Base-by-base conservation (phyloP, 139 green algal genomes). In the Chlorella sp. region DNA sequence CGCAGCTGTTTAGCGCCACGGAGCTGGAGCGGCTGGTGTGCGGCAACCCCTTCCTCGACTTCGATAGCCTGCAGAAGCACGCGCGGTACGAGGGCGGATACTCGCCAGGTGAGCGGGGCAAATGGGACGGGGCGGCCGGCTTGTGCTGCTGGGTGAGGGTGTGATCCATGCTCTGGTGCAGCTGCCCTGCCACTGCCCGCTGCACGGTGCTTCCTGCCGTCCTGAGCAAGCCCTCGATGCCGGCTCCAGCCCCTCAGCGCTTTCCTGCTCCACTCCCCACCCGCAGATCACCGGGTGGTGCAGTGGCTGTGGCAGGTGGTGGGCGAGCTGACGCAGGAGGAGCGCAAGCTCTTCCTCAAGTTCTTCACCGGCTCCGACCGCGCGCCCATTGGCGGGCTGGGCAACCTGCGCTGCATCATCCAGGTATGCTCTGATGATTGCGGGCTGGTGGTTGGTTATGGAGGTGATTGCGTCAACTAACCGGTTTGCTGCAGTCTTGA, bases 61-160 rank as follows among this genome's bases (percentile, higher is more conserved):
- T 98, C 88, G 93, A 90, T 0, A 95, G 94, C 7, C 90, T 98
- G 44, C 87, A 95, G 71, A 88, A 87, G 67, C 91, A 92, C 21
- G 91, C 96, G 18, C 94, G 94, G 72, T 98, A 98, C 85, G 96
- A 98, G 28, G 96, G 95, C 18, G 95, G 95, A 26, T 98, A 94
- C 91, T 88, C 41, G 20, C 65, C 90, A 72, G 83, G 88, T 92
- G 73, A 38, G 55, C 13, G 21, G 71, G 15, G 21, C 36, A 21
- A 17, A 1, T 57, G 38, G n/a, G n/a, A n/a, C n/a, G n/a, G n/a
- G n/a, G n/a, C n/a, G n/a, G n/a, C n/a, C n/a, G n/a, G 36, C 69
- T 56, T 75, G 20, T 7, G n/a, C 38, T 57, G 38, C 69, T n/a
- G 51, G 36, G 17, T n/a, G n/a, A n/a, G n/a, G n/a, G n/a, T n/a